These are phyloP conservation scores for Wickerhamiella azymoides DNA, from an alignment of 805 yeast species.

Conservation along the genomic window DNA sequence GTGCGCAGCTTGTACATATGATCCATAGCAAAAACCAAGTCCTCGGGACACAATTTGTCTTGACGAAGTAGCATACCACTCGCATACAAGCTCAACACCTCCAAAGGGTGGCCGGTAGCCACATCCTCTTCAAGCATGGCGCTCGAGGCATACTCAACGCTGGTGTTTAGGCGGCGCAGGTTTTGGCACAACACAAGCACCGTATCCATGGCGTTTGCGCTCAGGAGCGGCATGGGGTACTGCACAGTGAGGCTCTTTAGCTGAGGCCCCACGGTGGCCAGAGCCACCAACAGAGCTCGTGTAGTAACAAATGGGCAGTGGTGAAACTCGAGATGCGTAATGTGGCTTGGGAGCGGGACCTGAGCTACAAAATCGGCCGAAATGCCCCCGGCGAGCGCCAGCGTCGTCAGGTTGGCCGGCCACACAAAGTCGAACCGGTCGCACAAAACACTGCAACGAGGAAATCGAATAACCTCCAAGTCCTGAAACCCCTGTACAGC, in stretches of 20 bases:
- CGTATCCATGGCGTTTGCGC: constrained; percentile 55
- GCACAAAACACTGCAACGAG: constrained; percentile 72
- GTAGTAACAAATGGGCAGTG: constrained; percentile 75
- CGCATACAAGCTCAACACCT: constrained; percentile 56
- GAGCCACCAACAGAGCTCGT: constrained; percentile 45
- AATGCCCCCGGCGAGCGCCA: constrained; percentile 80
- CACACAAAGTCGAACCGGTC: constrained; percentile 39
- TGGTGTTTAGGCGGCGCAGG: constrained; percentile 44
- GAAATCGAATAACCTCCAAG: constrained; percentile 69
- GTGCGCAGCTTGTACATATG: constrained; percentile 54
- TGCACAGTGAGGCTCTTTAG: constrained; percentile 50
- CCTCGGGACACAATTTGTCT: constrained; percentile 74
- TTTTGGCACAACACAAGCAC: constrained; percentile 68
- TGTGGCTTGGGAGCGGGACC: constrained; percentile 59
- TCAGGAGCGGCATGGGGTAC: constrained; percentile 80
- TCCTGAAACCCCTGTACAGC: constrained; percentile 50
- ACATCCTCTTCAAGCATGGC: constrained; percentile 28
- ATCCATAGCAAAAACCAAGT: constrained; percentile 74
- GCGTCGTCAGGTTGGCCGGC: constrained; percentile 64
- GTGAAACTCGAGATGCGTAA: constrained; percentile 60
- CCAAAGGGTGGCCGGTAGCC: constrained; percentile 35
- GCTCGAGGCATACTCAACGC: constrained; percentile 64
- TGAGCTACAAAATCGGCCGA: constrained; percentile 62
- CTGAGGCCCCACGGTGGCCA: constrained; percentile 51
- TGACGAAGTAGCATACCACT: constrained; percentile 76